Evolutionary conservation across 2,329 filamentous ascomycete genomes (phyloP).

Genomic region (Blumeriella jaapii): DNA sequence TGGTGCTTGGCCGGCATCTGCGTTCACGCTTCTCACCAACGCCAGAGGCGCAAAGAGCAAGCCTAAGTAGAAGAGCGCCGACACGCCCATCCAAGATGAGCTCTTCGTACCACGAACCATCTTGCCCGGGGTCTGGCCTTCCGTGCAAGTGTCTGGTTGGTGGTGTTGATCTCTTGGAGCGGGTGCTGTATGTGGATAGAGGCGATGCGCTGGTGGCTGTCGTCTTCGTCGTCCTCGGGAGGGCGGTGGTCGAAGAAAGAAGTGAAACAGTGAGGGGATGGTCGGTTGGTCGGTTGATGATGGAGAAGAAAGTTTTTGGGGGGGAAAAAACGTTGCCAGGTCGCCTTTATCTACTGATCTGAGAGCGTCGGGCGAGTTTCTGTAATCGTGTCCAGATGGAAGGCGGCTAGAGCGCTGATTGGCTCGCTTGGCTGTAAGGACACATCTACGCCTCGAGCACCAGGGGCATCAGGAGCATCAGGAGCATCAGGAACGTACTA

Average conservation of each 20-base stretch:
- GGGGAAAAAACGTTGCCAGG: conserved; percentile 9
- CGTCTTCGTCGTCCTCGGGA: too few species aligned
- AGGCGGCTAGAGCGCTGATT: conserved; percentile 13
- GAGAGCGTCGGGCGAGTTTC: conserved; percentile 15
- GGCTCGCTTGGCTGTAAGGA: conserved; percentile 17
- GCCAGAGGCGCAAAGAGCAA: conserved; percentile 81
- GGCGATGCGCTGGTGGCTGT: too few species aligned
- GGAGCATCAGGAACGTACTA: too few species aligned
- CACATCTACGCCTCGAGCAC: too few species aligned
- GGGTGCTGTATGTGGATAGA: too few species aligned
- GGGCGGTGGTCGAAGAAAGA: too few species aligned
- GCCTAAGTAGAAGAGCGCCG: conserved; percentile 83
- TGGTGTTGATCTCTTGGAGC: too few species aligned
- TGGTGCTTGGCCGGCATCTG: conserved; percentile 55
- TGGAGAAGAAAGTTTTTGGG: conserved; percentile 1
- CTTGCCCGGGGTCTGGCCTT: conserved; percentile 5
- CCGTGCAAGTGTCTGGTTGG: too few species aligned
- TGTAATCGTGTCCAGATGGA: conserved; percentile 23
- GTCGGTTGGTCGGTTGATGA: conserved; percentile 4
- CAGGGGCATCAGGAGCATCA: too few species aligned
- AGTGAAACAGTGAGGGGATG: neutral
- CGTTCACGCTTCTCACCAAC: conserved; percentile 65
- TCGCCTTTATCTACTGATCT: neutral
- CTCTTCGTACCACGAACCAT: conserved; percentile 53
- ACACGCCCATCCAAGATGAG: conserved; percentile 69